Conservation (phyloP, 163 green algal genomes). For the Chlamydomonas reinhardtii region DNA sequence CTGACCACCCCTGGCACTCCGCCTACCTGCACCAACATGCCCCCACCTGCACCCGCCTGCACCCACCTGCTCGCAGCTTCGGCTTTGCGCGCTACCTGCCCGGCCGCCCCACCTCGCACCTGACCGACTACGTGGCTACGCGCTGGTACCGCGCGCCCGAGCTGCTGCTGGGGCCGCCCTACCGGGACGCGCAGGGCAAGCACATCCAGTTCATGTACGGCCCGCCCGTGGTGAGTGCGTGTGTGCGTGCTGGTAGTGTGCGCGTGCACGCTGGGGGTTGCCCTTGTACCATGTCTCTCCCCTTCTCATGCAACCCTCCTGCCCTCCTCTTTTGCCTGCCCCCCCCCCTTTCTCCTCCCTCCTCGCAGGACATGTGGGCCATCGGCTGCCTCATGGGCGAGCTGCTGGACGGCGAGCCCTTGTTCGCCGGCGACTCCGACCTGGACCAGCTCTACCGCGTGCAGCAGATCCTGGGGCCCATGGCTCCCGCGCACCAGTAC, state of each 20-base stretch:
- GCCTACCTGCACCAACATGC: too few species aligned
- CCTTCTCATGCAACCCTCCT: too few species aligned
- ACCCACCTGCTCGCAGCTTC: slow-evolving; percentile 22
- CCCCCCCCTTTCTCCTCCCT: too few species aligned
- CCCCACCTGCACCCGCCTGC: neutral
- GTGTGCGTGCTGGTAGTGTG: too few species aligned
- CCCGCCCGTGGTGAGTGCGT: slow-evolving; percentile 56
- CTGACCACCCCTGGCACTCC: too few species aligned
- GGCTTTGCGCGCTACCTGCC: slow-evolving; percentile 71
- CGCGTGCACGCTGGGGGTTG: too few species aligned
- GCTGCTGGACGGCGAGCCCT: slow-evolving; percentile 75
- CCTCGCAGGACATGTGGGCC: slow-evolving; percentile 74
- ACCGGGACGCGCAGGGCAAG: slow-evolving; percentile 33
- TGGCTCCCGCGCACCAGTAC: slow-evolving; percentile 53
- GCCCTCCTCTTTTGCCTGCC: too few species aligned
- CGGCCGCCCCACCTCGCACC: slow-evolving; percentile 54
- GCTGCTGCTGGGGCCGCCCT: slow-evolving; percentile 76
- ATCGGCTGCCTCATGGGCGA: slow-evolving; percentile 81
- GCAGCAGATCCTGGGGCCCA: slow-evolving; percentile 67
- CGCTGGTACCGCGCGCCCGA: slow-evolving; percentile 80
- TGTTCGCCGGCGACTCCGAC: slow-evolving; percentile 82
- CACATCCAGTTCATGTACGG: slow-evolving; percentile 67
- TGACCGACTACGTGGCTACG: slow-evolving; percentile 82
- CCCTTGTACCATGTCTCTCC: too few species aligned
- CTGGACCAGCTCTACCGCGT: slow-evolving; percentile 78